Evolutionary conservation across 176 grass and related monocot genomes (phyloP).

Genomic region (Bothriochloa decipiens): DNA sequence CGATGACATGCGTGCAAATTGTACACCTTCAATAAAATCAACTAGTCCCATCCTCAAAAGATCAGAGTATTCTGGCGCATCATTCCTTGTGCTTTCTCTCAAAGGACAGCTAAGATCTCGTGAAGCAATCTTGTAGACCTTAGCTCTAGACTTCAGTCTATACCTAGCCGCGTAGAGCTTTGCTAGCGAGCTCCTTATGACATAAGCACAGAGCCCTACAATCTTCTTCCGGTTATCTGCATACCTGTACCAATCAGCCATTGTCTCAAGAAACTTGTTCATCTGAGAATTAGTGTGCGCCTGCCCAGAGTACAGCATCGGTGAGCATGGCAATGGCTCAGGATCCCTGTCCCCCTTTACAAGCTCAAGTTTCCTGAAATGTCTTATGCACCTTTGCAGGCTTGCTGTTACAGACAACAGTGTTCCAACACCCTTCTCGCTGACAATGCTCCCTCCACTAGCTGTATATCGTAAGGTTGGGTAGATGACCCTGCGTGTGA

Average conservation of each 20-base stretch:
- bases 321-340: slow-evolving; percentile 73
- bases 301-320: slow-evolving; percentile 91
- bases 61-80: slow-evolving; percentile 93
- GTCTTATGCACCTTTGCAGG: slow-evolving; percentile 75
- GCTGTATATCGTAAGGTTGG: slow-evolving; percentile 81
- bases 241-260: slow-evolving; percentile 93
- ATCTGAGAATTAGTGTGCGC: slow-evolving; percentile 97
- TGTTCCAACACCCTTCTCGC: slow-evolving; percentile 85
- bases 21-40: slow-evolving; percentile 90
- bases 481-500: slow-evolving; percentile 81
- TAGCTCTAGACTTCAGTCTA: slow-evolving; percentile 92
- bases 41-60: slow-evolving; percentile 91
- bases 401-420: slow-evolving; percentile 84
- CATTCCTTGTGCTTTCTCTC: slow-evolving; percentile 79
- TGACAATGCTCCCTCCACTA: slow-evolving; percentile 76
- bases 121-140: slow-evolving; percentile 93
- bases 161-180: slow-evolving; percentile 94
- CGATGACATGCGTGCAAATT: slow-evolving; percentile 82
- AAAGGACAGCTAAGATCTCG: slow-evolving; percentile 87
- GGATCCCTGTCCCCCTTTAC: slow-evolving; percentile 92
- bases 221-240: slow-evolving; percentile 95
- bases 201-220: slow-evolving; percentile 90
- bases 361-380: slow-evolving; percentile 93
- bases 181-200: slow-evolving; percentile 84
- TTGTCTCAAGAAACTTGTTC: slow-evolving; percentile 99